Percentiles rank a stretch among this genome's conserved stretches.
phyloP scores from a whole-genome alignment of 2,329 filamentous ascomycete genomes.

The Leptographium lundbergii region DNA sequence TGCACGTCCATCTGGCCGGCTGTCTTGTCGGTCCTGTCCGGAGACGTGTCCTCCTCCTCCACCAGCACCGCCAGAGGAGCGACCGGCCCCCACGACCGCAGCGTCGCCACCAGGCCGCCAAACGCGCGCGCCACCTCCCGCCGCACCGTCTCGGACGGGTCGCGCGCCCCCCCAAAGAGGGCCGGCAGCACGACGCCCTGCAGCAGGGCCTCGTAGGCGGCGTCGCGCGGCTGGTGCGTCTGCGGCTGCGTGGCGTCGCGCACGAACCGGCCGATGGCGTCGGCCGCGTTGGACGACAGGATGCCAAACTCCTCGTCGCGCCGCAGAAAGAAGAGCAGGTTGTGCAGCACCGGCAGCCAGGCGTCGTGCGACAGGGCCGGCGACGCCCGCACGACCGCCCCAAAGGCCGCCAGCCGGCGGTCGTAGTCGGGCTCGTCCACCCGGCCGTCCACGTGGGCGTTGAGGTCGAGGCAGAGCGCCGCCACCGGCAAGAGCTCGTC shows the following conservation, averaged over 20 bases:
- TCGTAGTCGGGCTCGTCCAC: conserved; percentile 87
- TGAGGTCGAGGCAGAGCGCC: conserved; percentile 62
- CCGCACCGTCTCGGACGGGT: conserved; percentile 72
- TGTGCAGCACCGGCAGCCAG: conserved; percentile 82
- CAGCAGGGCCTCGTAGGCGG: conserved; percentile 43
- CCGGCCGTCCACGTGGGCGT: conserved; percentile 59
- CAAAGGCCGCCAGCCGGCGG: conserved; percentile 65
- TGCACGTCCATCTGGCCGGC: background rate
- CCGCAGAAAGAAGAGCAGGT: conserved; percentile 76
- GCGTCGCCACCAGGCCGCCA: conserved; percentile 60
- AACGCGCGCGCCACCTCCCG: conserved; percentile 71
- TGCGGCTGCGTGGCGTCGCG: conserved; percentile 37
- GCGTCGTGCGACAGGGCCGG: conserved; percentile 49
- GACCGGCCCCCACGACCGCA: conserved; percentile 58
- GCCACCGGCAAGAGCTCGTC: conserved; percentile 45
- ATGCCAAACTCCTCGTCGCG: conserved; percentile 83
- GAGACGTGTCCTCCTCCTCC: conserved; percentile 25
- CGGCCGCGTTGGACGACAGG: conserved; percentile 65
- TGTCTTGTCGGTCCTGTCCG: no score
- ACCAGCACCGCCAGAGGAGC: conserved; percentile 63
- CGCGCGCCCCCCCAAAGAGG: conserved; percentile 62
- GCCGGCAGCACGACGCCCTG: conserved; percentile 57
- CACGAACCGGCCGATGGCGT: conserved; percentile 67
- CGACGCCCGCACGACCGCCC: conserved; percentile 44
- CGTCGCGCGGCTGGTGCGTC: conserved; percentile 14